Conservation (phyloP, 768 basidiomycete genomes). For the Boletus rubroflammeus region DNA sequence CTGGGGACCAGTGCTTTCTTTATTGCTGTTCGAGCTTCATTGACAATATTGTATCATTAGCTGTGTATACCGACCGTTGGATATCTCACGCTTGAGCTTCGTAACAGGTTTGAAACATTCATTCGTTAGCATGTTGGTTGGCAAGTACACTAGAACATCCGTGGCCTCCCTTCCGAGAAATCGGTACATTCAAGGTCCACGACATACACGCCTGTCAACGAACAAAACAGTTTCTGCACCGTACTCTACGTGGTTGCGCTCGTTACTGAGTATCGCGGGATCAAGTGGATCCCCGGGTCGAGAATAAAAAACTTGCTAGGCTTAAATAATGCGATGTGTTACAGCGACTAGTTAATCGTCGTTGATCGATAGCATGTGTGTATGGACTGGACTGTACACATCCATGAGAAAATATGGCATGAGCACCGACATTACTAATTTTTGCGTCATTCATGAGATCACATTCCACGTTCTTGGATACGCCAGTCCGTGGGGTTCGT, state of each 20-base stretch:
- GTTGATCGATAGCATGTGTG: background rate
- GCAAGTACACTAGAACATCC: background rate
- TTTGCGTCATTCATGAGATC: slow-evolving; percentile 3
- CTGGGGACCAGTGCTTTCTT: slow-evolving; percentile 1
- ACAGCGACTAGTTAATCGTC: background rate
- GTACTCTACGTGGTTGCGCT: background rate
- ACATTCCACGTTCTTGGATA: background rate
- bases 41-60: slow-evolving; percentile 9
- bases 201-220: background rate
- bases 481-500: background rate
- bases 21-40: slow-evolving; percentile 3
- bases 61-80: slow-evolving; percentile 7
- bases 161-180: background rate
- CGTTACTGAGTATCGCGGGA: background rate
- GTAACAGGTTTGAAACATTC: background rate
- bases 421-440: background rate
- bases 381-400: background rate
- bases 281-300: background rate
- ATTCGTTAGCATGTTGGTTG: background rate
- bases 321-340: background rate
- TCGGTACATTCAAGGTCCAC: background rate
- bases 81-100: background rate
- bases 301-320: background rate
- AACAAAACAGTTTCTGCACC: background rate
- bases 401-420: slow-evolving; percentile 1